phyloP scores from a whole-genome alignment of 2,329 filamentous ascomycete genomes.

The Truncatella angustata region DNA sequence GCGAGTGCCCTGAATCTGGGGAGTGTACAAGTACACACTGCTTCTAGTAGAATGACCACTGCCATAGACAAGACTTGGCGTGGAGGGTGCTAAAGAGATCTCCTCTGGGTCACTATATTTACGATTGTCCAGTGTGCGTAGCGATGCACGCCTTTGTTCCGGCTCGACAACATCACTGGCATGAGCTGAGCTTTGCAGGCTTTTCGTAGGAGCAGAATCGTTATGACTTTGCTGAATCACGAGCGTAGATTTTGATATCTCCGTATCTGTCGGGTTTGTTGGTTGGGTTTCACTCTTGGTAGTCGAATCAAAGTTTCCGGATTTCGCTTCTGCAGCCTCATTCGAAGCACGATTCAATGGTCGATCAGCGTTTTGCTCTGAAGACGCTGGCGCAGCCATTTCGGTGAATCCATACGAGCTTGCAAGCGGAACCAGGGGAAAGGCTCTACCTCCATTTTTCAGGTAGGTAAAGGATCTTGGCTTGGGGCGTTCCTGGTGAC shows the following conservation, averaged over 20 bases:
- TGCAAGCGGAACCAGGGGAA: slow-evolving; percentile 1
- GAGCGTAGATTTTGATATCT: not conserved
- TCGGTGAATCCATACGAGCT: not conserved
- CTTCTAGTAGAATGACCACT: slow-evolving; percentile 24
- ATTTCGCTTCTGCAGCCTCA: not conserved
- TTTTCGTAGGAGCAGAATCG: not conserved
- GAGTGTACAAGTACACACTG: slow-evolving; percentile 25
- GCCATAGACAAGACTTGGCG: slow-evolving; percentile 26
- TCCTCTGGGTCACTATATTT: slow-evolving; percentile 5
- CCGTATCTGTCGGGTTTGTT: not conserved
- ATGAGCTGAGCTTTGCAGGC: not conserved
- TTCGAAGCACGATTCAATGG: not conserved
- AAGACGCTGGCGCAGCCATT: not conserved
- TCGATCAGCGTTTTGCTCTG: not conserved
- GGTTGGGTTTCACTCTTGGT: not conserved
- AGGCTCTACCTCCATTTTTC: not conserved
- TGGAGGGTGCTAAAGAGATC: slow-evolving; percentile 21
- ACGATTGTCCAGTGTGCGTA: not conserved
- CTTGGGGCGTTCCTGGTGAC: no score
- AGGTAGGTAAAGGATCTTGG: not conserved
- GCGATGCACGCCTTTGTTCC: not conserved
- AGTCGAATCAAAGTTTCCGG: not conserved
- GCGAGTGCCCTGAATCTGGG: slow-evolving; percentile 18
- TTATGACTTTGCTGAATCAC: no score
- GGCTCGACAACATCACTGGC: not conserved